Base-by-base conservation (phyloP, 163 green algal species). In the Prototheca wickerhamii region DNA sequence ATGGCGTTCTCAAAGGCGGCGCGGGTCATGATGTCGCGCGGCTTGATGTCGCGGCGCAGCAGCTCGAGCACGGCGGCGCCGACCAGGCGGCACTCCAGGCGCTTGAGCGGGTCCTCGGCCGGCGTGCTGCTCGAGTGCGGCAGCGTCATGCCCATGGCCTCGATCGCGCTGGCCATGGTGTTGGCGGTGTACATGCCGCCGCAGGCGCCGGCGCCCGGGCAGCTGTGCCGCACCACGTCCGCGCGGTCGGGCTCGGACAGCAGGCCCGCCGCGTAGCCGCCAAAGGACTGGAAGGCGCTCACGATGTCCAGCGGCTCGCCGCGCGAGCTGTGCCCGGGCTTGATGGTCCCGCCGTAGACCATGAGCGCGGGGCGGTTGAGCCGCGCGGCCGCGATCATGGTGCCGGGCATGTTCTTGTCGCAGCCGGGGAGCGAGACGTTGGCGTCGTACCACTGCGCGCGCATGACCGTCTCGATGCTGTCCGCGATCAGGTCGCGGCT, bases 121-220 rank as follows among this genome's bases (percentile, higher is more conserved):
- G 93, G 93, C 54, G 91, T 93, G 68, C 77, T 91, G 63, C 75
- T 91, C 73, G 68, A 87, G 81, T 96, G 96, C 7, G 93, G 93
- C 67, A 99, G 81, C 4, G 76, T 85, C 89, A 99, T 97, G 73
- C 93, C 93, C 62, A 99, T 65, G 0, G 93, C 86, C 82, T 99
- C 93, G 54, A 97, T 96, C 44, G 86, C 85, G 30, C 66, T 87
- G 20, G 93, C 88, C 93, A 99, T 99, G 31, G 93, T 99, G 84
- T 99, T 99, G 67, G 93, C 93, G 20, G 93, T 99, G 88, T 99
- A 99, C 93, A 99, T 99, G 72, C 93, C 93, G 29, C 93, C 93
- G 72, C 93, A 99, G 1, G 93, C 93, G 33, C 93, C 93, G 8
- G 90, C 76, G 26, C 93, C 93, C 5, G 93, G 93, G 80, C 93